Base-by-base conservation (phyloP, 495 filamentous ascomycete genomes). In the Penicillium simplicissimum region DNA sequence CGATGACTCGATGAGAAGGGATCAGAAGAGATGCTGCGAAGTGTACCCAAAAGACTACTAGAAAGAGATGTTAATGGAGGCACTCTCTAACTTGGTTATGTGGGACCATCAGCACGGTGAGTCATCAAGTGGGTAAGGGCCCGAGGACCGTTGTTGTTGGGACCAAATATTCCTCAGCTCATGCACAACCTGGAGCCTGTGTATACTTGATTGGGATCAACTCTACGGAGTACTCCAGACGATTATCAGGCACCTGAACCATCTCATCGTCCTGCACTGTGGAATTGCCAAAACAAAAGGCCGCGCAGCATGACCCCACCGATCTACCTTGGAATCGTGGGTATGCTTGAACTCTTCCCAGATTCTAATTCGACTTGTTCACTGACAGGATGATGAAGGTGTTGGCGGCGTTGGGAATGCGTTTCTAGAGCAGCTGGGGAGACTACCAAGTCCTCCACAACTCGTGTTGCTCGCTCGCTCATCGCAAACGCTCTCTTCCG, bases 401-500 rank as follows among this genome's bases (percentile, higher is more conserved):
- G 47, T 59, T 15, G 57, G 57, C 19, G 57, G 45, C 6, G 57
- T 59, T 28, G 57, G 57, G 11, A 59, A 31, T 34, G 57, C 57
- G 4, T 59, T 59, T n/a, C 47, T 59, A 21, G 57, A 59, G n/a
- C 57, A 59, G 25, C 35, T 59, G 1, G 47, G 7, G 11, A 19
- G 14, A 31, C 35, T 59, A 17, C 35, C 35, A 52, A 40, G 43
- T 33, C 31, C 57, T 7, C 57, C 57, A 1, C 38, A 52, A 23
- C 45, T 59, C 21, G 28, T 52, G 34, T 33, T 59, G 19, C 57
- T 59, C 13, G 57, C 57, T 48, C 57, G 57, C 37, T 92, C 88
- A 74, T 88, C 87, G 60, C 92, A 91, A 71, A 87, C 87, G 36
- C 76, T 97, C 65, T 87, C 87, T 71, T 85, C 83, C 59, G 71